Percentiles rank a stretch among this genome's conserved stretches.
Conservation (phyloP, 2,329 filamentous ascomycete genomes). For the Aspergillus proliferans region DNA sequence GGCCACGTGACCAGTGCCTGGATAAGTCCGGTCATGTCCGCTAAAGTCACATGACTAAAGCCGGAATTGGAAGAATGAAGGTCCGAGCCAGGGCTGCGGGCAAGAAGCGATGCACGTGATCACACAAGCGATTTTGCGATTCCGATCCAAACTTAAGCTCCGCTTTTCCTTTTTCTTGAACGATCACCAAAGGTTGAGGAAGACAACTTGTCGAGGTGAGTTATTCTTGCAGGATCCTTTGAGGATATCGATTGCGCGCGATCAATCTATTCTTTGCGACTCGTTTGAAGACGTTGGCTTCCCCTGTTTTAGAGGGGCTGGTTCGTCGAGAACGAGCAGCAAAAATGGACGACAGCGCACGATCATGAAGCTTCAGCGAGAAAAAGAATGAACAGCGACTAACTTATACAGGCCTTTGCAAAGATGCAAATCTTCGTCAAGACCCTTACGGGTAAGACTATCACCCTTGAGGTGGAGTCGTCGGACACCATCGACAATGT, state of each 20-base stretch:
- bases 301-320: neutral
- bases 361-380: neutral
- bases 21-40: too few relatives aligned
- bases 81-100: constrained; percentile 8
- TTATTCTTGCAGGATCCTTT: constrained; percentile 7
- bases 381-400: constrained; percentile 9
- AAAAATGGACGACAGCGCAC: constrained; percentile 1
- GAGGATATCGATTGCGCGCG: neutral
- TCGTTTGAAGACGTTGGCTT: neutral
- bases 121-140: constrained; percentile 37
- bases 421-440: constrained; percentile 54
- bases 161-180: constrained; percentile 19
- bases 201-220: constrained; percentile 57
- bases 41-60: constrained; percentile 4
- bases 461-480: constrained; percentile 99
- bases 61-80: constrained; percentile 2
- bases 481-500: constrained; percentile 99
- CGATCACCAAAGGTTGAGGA: constrained; percentile 49
- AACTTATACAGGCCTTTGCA: constrained; percentile 37
- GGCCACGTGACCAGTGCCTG: too few relatives aligned
- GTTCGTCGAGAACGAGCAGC: neutral
- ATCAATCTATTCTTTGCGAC: neutral
- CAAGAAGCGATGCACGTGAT: constrained; percentile 23
- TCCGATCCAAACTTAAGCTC: constrained; percentile 8
- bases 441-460: constrained; percentile 95